Conservation (phyloP, 2,329 filamentous ascomycete genomes). For the Fusarium penzigii region DNA sequence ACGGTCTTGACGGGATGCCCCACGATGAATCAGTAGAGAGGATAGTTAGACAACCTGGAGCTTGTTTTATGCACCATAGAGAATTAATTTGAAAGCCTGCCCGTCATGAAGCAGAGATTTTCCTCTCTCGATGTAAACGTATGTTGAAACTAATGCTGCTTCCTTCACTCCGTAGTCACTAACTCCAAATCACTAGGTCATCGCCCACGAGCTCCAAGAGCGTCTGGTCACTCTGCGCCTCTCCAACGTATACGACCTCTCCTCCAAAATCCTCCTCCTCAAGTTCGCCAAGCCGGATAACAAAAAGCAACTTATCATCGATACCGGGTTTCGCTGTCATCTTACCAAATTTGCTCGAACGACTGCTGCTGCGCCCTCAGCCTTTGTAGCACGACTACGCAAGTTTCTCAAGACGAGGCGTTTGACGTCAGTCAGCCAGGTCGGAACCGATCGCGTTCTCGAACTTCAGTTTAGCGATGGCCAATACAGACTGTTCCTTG, state of each 20-base stretch:
- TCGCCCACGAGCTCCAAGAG: conserved; percentile 86
- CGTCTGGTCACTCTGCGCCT: conserved; percentile 77
- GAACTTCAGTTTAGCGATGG: conserved; percentile 94
- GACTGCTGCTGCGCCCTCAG: conserved; percentile 79
- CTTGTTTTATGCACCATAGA: too few relatives aligned
- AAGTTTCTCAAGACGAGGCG: conserved; percentile 87
- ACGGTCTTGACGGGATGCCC: not conserved
- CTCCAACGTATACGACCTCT: conserved; percentile 94
- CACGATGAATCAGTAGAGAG: too few relatives aligned
- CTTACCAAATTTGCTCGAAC: conserved; percentile 88
- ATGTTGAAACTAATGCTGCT: conserved; percentile 3
- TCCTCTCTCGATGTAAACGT: conserved; percentile 79
- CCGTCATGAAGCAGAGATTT: conserved; percentile 75
- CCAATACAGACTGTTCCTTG: conserved; percentile 80
- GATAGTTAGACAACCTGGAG: too few relatives aligned
- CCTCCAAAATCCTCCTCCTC: conserved; percentile 90
- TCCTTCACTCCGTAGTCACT: not conserved
- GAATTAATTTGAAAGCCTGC: not conserved
- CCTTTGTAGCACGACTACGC: conserved; percentile 81
- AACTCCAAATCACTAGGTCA: conserved; percentile 61
- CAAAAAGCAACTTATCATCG: conserved; percentile 87
- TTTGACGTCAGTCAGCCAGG: conserved; percentile 77
- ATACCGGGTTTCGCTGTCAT: conserved; percentile 95
- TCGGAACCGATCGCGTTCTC: conserved; percentile 91
- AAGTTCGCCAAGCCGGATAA: conserved; percentile 91